Evolutionary conservation across 495 filamentous ascomycete species (phyloP).

Genomic region (Massariosphaeria phaeospora): DNA sequence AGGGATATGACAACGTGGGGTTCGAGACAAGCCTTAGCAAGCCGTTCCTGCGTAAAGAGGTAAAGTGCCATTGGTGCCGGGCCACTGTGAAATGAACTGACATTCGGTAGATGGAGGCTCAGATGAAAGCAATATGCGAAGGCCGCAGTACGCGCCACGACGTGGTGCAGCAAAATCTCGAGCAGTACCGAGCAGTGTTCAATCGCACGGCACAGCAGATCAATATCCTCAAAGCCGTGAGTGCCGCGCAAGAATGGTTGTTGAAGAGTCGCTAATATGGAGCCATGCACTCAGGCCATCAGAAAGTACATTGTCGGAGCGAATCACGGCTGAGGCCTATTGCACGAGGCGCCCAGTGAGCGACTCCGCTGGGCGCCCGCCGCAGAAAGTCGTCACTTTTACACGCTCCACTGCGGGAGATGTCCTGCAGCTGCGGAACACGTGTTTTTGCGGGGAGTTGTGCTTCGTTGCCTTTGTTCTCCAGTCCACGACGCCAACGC

Average conservation of each 20-base stretch:
- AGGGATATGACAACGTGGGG: slow-evolving; percentile 88
- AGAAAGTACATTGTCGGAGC: slow-evolving; percentile 38
- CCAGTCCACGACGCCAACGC: no score
- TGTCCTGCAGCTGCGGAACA: slow-evolving; percentile 25
- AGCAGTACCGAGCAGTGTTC: slow-evolving; percentile 81
- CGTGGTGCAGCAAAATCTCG: slow-evolving; percentile 73
- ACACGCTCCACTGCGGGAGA: slow-evolving; percentile 24
- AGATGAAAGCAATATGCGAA: slow-evolving; percentile 92
- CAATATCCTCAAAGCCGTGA: slow-evolving; percentile 66
- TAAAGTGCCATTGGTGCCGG: slow-evolving; percentile 23
- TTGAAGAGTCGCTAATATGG: slow-evolving; percentile 22
- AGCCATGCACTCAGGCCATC: slow-evolving; percentile 32
- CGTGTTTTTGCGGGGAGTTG: slow-evolving; percentile 28
- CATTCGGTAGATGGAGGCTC: slow-evolving; percentile 65
- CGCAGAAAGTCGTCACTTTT: background rate
- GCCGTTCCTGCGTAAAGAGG: slow-evolving; percentile 92
- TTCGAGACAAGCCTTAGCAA: slow-evolving; percentile 89
- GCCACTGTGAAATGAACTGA: slow-evolving; percentile 22
- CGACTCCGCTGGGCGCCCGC: background rate
- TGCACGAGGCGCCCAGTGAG: slow-evolving; percentile 17
- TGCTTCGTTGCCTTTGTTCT: slow-evolving; percentile 14
- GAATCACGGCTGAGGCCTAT: slow-evolving; percentile 36
- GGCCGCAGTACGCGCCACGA: slow-evolving; percentile 67
- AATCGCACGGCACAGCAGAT: slow-evolving; percentile 68
- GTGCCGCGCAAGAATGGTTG: slow-evolving; percentile 32